A percentile compares a stretch with the other conserved stretches of the same genome.
phyloP scores from a whole-genome alignment of 1,284 basidiomycete genomes.

The Apiotrichum gracile region DNA sequence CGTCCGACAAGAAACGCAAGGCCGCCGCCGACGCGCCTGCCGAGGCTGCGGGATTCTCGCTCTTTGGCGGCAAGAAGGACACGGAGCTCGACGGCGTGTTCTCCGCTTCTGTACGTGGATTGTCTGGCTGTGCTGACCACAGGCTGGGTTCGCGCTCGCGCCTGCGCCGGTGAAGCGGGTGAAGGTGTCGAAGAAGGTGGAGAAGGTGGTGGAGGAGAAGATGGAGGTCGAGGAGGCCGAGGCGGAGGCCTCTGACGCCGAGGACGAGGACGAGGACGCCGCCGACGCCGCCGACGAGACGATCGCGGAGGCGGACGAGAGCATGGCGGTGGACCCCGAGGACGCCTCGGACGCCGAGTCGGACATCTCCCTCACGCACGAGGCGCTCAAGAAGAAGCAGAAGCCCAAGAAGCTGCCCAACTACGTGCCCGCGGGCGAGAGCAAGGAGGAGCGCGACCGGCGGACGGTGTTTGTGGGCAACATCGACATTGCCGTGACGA shows the following conservation, averaged over 20 bases:
- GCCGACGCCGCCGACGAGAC: constrained; percentile 3
- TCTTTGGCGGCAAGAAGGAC: constrained; percentile 33
- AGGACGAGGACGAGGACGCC: background rate
- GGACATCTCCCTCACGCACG: background rate
- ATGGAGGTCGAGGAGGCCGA: background rate
- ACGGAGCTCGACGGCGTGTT: constrained; percentile 46
- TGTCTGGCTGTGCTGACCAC: background rate
- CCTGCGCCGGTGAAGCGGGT: constrained; percentile 15
- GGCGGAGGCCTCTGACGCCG: constrained; percentile 3
- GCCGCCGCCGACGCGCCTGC: constrained; percentile 2
- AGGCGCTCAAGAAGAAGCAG: background rate
- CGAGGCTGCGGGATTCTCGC: constrained; percentile 20
- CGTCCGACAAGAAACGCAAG: constrained; percentile 29
- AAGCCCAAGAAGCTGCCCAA: constrained; percentile 7
- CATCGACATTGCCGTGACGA: constrained; percentile 67
- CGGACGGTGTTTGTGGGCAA: constrained; percentile 95
- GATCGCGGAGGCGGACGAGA: background rate
- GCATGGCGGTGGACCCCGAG: background rate
- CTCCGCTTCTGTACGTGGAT: constrained; percentile 42
- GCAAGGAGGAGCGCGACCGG: constrained; percentile 61
- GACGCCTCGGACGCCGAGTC: background rate
- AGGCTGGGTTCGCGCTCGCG: constrained; percentile 32
- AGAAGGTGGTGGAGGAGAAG: constrained; percentile 7
- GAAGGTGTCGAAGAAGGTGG: constrained; percentile 3
- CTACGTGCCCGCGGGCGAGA: constrained; percentile 54